Percentiles rank a stretch among this genome's conserved stretches.
Conservation (phyloP, 2,329 filamentous ascomycete species). For the Microdochium bolleyi region DNA sequence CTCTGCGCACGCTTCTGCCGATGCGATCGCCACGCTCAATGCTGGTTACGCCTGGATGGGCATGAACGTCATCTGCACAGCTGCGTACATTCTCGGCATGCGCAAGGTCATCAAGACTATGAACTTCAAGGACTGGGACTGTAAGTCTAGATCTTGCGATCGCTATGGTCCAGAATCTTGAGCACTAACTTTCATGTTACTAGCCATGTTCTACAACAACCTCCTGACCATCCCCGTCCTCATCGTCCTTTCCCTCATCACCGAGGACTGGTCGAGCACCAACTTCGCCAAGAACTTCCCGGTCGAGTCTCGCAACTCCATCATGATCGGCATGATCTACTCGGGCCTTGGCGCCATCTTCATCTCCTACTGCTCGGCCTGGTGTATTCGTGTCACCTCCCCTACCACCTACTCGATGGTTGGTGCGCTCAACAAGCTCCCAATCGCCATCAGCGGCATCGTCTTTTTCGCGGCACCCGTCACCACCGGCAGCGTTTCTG, state of each 20-base stretch:
- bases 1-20: constrained; percentile 52
- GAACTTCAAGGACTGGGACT: constrained; percentile 99
- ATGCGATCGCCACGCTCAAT: constrained; percentile 81
- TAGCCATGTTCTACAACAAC: constrained; percentile 99
- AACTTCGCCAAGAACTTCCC: constrained; percentile 91
- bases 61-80: constrained; percentile 91
- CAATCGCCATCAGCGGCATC: constrained; percentile 84
- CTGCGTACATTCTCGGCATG: constrained; percentile 85
- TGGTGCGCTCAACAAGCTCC: constrained; percentile 94
- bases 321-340: constrained; percentile 85
- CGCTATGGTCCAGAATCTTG: neutral
- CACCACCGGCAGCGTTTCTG: constrained; percentile 84
- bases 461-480: constrained; percentile 94
- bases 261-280: constrained; percentile 84
- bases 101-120: constrained; percentile 98
- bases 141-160: constrained; percentile 47
- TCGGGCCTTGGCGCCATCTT: constrained; percentile 90
- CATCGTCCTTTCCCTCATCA: constrained; percentile 68
- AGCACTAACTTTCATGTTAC: neutral
- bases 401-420: constrained; percentile 99
- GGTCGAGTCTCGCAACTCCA: constrained; percentile 64
- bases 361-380: constrained; percentile 99
- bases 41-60: constrained; percentile 97
- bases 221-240: constrained; percentile 92
- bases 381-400: constrained; percentile 95